These are phyloP conservation scores for Oryza meridionalis DNA, from an alignment of 176 grass and related monocot genomes.

Conservation along the genomic window DNA sequence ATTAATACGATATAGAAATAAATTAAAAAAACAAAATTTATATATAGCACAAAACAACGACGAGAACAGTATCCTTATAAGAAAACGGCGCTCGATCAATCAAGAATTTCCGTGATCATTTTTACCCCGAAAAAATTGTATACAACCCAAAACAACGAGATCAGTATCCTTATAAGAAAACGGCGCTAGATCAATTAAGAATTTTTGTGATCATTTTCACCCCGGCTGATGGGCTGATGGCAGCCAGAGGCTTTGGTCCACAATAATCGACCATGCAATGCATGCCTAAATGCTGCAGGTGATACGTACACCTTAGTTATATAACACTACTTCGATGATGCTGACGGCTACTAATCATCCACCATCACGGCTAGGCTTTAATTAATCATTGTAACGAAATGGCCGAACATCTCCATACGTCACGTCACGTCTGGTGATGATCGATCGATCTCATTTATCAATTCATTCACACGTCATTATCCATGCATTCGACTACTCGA, in stretches of 20 bases:
- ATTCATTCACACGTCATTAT: background rate
- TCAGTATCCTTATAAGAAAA: no score
- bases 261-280: background rate
- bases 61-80: no score
- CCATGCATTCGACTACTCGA: background rate
- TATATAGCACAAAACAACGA: no score
- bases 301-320: background rate
- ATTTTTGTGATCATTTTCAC: no score
- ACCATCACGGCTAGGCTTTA: background rate
- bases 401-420: background rate
- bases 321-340: background rate
- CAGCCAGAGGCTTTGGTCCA: background rate
- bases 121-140: no score
- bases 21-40: no score
- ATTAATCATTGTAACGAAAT: conserved; percentile 8
- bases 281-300: background rate
- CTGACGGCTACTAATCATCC: conserved; percentile 19
- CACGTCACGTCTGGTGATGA: background rate
- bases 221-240: background rate
- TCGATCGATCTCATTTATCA: background rate
- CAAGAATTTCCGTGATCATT: no score
- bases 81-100: no score
- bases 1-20: no score
- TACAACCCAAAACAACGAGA: no score
- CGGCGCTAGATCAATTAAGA: no score